phyloP scores from a whole-genome alignment of 352 stramenopile genomes.

The Phytophthora pinifolia region DNA sequence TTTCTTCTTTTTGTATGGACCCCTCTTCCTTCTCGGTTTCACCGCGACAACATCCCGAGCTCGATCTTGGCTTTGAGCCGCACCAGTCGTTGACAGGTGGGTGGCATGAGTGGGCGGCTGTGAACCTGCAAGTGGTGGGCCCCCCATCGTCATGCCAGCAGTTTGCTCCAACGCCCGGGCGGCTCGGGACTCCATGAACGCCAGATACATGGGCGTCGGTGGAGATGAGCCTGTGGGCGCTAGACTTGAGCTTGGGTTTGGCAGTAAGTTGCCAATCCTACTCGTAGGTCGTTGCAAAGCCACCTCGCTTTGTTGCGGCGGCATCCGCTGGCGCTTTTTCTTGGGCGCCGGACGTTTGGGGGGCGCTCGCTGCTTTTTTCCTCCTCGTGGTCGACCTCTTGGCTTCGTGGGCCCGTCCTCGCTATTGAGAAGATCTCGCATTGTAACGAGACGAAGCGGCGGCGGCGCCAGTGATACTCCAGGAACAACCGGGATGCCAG shows the following conservation, averaged over 20 bases:
- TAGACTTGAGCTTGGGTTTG: slow-evolving; percentile 8
- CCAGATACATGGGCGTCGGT: slow-evolving; percentile 20
- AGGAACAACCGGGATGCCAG: slow-evolving; percentile 27
- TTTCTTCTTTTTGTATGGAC: slow-evolving; percentile 20
- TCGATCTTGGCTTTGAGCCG: neutral
- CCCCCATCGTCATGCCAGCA: neutral
- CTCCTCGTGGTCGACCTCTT: slow-evolving; percentile 11
- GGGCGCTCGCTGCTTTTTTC: slow-evolving; percentile 18
- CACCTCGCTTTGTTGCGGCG: slow-evolving; percentile 16
- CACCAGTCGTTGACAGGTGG: neutral
- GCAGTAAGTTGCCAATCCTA: neutral
- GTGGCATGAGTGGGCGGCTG: neutral
- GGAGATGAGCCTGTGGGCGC: neutral
- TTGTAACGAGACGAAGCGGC: slow-evolving; percentile 17
- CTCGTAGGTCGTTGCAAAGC: slow-evolving; percentile 4
- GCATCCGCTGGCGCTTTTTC: slow-evolving; percentile 22
- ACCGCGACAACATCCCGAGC: neutral
- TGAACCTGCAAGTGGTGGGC: neutral
- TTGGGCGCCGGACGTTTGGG: slow-evolving; percentile 18
- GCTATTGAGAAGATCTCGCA: slow-evolving; percentile 36
- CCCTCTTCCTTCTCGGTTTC: slow-evolving; percentile 2
- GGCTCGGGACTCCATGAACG: slow-evolving; percentile 23
- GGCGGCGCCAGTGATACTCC: slow-evolving; percentile 25
- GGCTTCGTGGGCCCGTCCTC: slow-evolving; percentile 19
- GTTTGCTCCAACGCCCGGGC: slow-evolving; percentile 23